These are phyloP conservation scores for Hanseniaspora uvarum DNA, from an alignment of 1,139 yeast genomes.

Conservation along the genomic window DNA sequence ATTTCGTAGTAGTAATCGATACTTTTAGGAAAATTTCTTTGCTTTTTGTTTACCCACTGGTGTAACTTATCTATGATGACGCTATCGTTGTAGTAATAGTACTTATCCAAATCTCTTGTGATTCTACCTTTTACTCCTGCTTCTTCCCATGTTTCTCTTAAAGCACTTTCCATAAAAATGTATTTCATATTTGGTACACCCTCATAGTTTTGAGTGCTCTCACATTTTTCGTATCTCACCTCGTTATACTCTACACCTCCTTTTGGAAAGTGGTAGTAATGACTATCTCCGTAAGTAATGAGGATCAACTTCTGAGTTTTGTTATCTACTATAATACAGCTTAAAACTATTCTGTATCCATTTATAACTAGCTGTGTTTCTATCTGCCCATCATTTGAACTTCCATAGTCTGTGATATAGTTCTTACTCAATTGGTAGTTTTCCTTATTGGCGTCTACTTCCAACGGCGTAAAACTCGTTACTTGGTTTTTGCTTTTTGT, in stretches of 20 bases:
- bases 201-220: not conserved
- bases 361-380: no score
- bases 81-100: not conserved
- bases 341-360: conserved; percentile 45
- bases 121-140: conserved; percentile 76
- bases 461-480: not conserved
- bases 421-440: not conserved
- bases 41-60: not conserved
- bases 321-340: conserved; percentile 64
- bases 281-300: conserved; percentile 52
- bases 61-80: not conserved
- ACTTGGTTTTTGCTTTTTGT: not conserved
- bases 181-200: not conserved
- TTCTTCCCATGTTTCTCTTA: conserved; percentile 95
- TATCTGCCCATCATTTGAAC: no score
- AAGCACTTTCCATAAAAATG: conserved; percentile 44
- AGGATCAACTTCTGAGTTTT: conserved; percentile 55
- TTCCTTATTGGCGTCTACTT: not conserved
- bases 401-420: not conserved
- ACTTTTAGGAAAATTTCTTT: not conserved
- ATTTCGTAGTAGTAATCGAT: conserved; percentile 10
- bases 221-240: conserved; percentile 20
- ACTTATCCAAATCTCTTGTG: not conserved
- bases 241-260: conserved; percentile 93
- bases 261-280: conserved; percentile 77